Conservation (phyloP, 306 rosid genomes). For the Macrotyloma uniflorum region DNA sequence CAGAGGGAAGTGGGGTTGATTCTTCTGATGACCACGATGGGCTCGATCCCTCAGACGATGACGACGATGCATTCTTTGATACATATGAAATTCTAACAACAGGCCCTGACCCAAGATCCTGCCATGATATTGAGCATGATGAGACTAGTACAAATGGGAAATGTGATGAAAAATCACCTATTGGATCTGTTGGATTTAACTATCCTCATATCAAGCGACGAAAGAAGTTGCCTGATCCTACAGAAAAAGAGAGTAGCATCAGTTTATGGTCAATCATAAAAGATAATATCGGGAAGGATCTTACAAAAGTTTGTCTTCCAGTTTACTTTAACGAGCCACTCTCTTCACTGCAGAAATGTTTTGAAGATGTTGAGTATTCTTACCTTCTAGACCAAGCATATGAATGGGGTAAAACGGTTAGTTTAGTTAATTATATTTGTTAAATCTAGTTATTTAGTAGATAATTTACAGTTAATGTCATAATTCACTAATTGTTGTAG, state of each 20-base stretch:
- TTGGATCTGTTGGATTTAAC: slow-evolving; percentile 56
- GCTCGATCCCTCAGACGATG: slow-evolving; percentile 74
- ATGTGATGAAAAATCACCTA: slow-evolving; percentile 48
- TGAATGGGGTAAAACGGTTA: slow-evolving; percentile 87
- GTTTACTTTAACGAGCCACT: slow-evolving; percentile 94
- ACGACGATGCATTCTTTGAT: slow-evolving; percentile 77
- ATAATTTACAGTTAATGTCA: background rate
- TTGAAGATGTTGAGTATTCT: slow-evolving; percentile 87
- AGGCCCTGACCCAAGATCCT: slow-evolving; percentile 49
- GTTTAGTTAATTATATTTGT: slow-evolving; percentile 15
- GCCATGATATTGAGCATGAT: slow-evolving; percentile 59
- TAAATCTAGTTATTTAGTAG: background rate
- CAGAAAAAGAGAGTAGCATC: slow-evolving; percentile 80
- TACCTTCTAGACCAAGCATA: slow-evolving; percentile 80
- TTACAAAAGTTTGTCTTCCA: slow-evolving; percentile 89
- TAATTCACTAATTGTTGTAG: slow-evolving; percentile 10
- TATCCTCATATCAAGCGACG: slow-evolving; percentile 68
- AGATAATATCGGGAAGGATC: slow-evolving; percentile 93
- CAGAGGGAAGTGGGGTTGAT: slow-evolving; percentile 87
- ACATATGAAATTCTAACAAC: slow-evolving; percentile 74
- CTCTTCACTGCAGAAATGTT: slow-evolving; percentile 87
- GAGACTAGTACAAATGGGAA: slow-evolving; percentile 48
- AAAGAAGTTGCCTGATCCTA: slow-evolving; percentile 84
- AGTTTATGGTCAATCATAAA: slow-evolving; percentile 96
- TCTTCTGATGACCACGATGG: slow-evolving; percentile 77